Base-by-base conservation (phyloP, 257 asterid species). In the Dorcoceras hygrometricum region DNA sequence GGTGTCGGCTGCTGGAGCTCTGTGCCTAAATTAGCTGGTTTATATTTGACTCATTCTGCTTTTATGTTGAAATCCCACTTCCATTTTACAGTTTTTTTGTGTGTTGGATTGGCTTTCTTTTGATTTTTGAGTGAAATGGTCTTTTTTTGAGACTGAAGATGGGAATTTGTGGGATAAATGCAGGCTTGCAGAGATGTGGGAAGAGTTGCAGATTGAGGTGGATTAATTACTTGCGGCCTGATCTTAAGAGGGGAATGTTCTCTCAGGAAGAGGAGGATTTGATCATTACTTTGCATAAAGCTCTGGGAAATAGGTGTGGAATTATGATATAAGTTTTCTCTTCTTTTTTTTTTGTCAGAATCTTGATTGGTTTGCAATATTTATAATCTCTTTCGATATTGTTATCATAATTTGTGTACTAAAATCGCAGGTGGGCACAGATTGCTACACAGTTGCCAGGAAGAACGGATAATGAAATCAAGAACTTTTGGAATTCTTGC, bases 1-100 rank as follows among this genome's bases (percentile, higher is more conserved):
- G 97, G 97, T 0, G 89, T 88, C 54, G 96, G 97, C 9, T 82
- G 98, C 73, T 91, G 98, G 98, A 91, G 98, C 75, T 83, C 98
- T 16, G 98, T 89, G 20, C 96, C 98, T 20, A 88, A 89, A 69
- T 72, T 88, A 31, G 90, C 96, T 71, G 98, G 98, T 90, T 69
- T 25, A 9, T 55, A 11, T 7, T 18, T 14, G 7, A 14, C 8
- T 16, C 20, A 11, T 4, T 34, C 43, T 26, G 8, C 1, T 10
- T 0, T 59, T 25, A 39, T 24, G 1, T 55, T 14, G 23, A 2
- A 14, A 23, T 63, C 25, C 23, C 26, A 55, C n/a, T 71, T 6
- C 32, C 22, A n/a, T 65, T 39, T 23, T 58, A 18, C 36, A 23
- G 19, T 26, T 10, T 23, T n/a, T 2, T 48, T 46, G 43, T 34